Base-by-base conservation (phyloP, 2,329 filamentous ascomycete genomes). In the Orbilia oligospora region DNA sequence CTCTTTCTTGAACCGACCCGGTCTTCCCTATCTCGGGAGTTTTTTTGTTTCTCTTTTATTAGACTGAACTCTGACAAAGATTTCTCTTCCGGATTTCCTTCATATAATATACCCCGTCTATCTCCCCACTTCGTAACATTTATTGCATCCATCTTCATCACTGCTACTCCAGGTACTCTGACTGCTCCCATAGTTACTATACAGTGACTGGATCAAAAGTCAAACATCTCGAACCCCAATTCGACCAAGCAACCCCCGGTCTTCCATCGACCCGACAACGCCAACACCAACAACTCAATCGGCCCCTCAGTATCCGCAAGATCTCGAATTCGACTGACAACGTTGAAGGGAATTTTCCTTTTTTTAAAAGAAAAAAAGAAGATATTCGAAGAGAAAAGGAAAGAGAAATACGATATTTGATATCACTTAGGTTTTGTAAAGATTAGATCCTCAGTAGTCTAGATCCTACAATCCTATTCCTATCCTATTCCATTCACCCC, bases 391-490 rank as follows among this genome's bases (percentile, higher is more conserved):
- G 36, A 33, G 36, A 33, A 44, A 66, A 51, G 18, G 53, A n/a
- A 70, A 46, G 51, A 58, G n/a, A 30, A 61, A 61, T 61, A 58
- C 53, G 53, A 56, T 63, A 64, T 20, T 6, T 22, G 56, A 44
- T 48, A 44, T 33, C 38, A 20, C 61, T 66, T 48, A 65, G 70
- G 61, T 73, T 73, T 66, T 73, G 70, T 73, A 67, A 58, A 73
- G 70, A 73, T 61, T 73, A 73, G 70, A 73, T 73, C 70, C 56
- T 41, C 53, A 61, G 70, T 73, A 67, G 61, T 41, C 70, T 67
- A 67, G 65, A 61, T 73, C 70, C 68, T 64, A 71, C 67, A 71
- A 49, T 55, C 67, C 55, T 46, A 71, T 24, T 71, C 68, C 56
- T 55, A 55, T 49, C 6, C 27, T 6, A 30, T 30, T 30, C 51